phyloP scores from a whole-genome alignment of 108 stramenopile genomes.

The Craspedostauros australis region DNA sequence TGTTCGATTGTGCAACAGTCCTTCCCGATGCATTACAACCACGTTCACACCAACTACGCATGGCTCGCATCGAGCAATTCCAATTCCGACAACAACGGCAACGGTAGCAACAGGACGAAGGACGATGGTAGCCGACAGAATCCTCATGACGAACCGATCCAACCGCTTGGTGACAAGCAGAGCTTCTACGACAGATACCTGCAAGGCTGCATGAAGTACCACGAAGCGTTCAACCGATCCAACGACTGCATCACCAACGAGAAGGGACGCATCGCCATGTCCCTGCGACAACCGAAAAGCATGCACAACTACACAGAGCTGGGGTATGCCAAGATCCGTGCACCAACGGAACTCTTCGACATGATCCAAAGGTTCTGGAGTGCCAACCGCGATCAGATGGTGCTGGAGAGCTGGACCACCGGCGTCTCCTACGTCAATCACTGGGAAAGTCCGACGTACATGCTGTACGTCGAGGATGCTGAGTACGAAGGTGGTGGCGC shows the following conservation, averaged over 20 bases:
- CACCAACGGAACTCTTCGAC: slow-evolving; percentile 44
- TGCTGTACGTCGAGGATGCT: slow-evolving; percentile 23
- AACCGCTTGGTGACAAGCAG: slow-evolving; percentile 13
- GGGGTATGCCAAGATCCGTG: slow-evolving; percentile 52
- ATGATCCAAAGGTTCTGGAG: slow-evolving; percentile 57
- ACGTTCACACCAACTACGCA: too few relatives aligned
- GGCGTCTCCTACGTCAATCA: slow-evolving; percentile 63
- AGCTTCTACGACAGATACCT: slow-evolving; percentile 30
- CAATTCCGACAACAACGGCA: too few relatives aligned
- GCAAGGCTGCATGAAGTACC: slow-evolving; percentile 28
- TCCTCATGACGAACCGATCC: too few relatives aligned
- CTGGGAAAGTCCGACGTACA: slow-evolving; percentile 39
- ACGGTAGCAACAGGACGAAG: too few relatives aligned
- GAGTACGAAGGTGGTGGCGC: slow-evolving; percentile 23
- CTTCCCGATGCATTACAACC: too few relatives aligned
- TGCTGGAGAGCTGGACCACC: slow-evolving; percentile 23
- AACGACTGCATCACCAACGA: slow-evolving; percentile 26
- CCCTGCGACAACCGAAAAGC: slow-evolving; percentile 43
- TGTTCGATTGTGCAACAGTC: too few relatives aligned
- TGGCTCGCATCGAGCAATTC: too few relatives aligned
- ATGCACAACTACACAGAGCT: slow-evolving; percentile 63
- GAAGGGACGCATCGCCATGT: slow-evolving; percentile 46
- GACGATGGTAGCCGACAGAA: too few relatives aligned
- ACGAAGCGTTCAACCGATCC: not conserved
- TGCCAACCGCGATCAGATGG: slow-evolving; percentile 21